Evolutionary conservation across 2,329 filamentous ascomycete species (phyloP).

Genomic region (Cercospora citrullina): DNA sequence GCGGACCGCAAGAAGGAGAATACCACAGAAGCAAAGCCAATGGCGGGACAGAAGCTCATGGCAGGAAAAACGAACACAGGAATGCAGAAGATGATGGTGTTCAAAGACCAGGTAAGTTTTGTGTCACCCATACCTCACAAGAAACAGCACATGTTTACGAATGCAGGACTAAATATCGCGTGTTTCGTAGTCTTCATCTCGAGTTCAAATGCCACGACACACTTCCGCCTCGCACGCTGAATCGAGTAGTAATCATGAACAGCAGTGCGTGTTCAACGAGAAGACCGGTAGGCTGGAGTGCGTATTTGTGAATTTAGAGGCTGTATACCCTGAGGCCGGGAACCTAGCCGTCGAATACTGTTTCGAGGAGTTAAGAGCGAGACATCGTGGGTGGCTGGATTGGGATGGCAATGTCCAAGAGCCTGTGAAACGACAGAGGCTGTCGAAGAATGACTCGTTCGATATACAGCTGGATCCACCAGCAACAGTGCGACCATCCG

Average conservation of each 20-base stretch:
- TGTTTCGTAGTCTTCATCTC: conserved; percentile 39
- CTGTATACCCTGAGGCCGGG: conserved; percentile 76
- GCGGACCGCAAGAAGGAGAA: conserved; percentile 95
- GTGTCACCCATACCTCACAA: conserved; percentile 34
- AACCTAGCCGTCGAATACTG: conserved; percentile 71
- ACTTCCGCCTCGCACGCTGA: conserved; percentile 28
- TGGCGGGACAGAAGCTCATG: conserved; percentile 88
- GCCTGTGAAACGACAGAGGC: conserved; percentile 19
- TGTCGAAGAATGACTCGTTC: conserved; percentile 23
- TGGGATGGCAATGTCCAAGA: conserved; percentile 52
- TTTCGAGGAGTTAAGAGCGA: conserved; percentile 88
- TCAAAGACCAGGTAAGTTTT: conserved; percentile 88
- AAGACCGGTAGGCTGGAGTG: conserved; percentile 80
- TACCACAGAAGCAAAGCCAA: conserved; percentile 77
- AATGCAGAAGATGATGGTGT: conserved; percentile 81
- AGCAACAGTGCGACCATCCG: not conserved
- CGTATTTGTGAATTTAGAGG: conserved; percentile 82
- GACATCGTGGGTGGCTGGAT: conserved; percentile 66
- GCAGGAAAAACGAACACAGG: conserved; percentile 78
- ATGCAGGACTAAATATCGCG: conserved; percentile 87
- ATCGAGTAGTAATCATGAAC: conserved; percentile 49
- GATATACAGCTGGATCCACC: conserved; percentile 26
- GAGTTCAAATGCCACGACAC: conserved; percentile 30
- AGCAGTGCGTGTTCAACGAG: conserved; percentile 80
- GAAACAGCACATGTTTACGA: conserved; percentile 69